A percentile compares a stretch with the other conserved stretches of the same genome.
Evolutionary conservation across 2,329 filamentous ascomycete genomes (phyloP).

Genomic region (Epichloe amarillans): DNA sequence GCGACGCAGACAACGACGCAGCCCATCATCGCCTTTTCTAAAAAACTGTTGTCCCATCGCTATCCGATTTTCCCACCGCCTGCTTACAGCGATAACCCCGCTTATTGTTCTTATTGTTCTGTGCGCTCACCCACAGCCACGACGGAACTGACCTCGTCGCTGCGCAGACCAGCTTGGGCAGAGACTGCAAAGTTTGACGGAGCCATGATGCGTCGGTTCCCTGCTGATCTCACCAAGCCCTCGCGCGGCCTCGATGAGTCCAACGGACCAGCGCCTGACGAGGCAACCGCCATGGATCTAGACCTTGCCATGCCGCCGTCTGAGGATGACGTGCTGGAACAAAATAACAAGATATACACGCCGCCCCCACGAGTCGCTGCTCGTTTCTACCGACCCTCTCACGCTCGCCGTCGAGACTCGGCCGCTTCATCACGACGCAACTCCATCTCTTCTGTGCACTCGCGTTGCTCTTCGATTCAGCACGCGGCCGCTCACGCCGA

Average conservation of each 20-base stretch:
- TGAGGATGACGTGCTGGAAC: slow-evolving; percentile 23
- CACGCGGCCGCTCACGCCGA: slow-evolving; percentile 34
- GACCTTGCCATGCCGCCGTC: slow-evolving; percentile 26
- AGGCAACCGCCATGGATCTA: slow-evolving; percentile 19
- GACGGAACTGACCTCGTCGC: slow-evolving; percentile 1
- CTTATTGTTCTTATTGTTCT: not conserved
- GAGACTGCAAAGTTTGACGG: not conserved
- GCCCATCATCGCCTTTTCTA: no score
- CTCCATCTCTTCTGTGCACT: slow-evolving; percentile 64
- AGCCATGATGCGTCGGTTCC: slow-evolving; percentile 29
- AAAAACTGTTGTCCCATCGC: no score
- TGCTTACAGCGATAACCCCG: not conserved
- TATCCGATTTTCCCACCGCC: no score
- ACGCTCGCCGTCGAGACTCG: slow-evolving; percentile 58
- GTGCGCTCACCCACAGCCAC: not conserved
- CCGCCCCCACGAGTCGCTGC: slow-evolving; percentile 67
- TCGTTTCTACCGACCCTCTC: slow-evolving; percentile 58
- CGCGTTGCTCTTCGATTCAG: slow-evolving; percentile 48
- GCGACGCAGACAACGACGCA: no score
- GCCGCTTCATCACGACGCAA: slow-evolving; percentile 69
- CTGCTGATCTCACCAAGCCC: slow-evolving; percentile 27
- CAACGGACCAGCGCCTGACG: slow-evolving; percentile 16
- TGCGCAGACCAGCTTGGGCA: not conserved
- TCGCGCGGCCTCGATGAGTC: slow-evolving; percentile 26
- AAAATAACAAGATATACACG: slow-evolving; percentile 31